Conservation (phyloP, 148 eudicot genomes). For the Amaranthus cruentus region DNA sequence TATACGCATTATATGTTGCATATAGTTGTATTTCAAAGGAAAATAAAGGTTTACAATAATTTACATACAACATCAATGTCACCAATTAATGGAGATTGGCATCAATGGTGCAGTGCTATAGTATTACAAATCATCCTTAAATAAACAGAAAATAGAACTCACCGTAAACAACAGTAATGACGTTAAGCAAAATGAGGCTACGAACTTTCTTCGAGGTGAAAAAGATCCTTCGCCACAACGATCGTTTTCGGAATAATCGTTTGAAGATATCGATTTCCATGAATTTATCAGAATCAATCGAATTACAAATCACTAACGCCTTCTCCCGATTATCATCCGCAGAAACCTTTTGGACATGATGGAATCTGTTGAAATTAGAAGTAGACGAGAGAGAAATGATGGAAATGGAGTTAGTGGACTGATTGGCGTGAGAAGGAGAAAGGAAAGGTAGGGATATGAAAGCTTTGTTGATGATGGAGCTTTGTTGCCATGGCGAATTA, state of each 20-base stretch:
- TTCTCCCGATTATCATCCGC: slow-evolving; percentile 5
- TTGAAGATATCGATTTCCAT: slow-evolving; percentile 17
- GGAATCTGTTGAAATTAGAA: background rate
- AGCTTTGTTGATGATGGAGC: no score
- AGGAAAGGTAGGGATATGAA: no score
- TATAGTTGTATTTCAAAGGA: background rate
- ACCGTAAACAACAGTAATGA: slow-evolving; percentile 55
- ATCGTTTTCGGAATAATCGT: slow-evolving; percentile 33
- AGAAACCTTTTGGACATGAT: background rate
- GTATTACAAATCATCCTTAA: background rate
- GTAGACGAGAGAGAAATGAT: background rate
- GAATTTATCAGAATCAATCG: background rate
- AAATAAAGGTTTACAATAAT: background rate
- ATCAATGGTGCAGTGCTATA: no score
- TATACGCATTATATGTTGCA: no score
- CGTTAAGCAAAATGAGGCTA: slow-evolving; percentile 63
- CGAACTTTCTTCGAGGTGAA: slow-evolving; percentile 51
- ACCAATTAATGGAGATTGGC: no score
- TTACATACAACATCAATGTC: background rate
- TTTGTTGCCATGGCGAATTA: no score
- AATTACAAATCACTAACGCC: background rate
- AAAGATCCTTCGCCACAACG: slow-evolving; percentile 45
- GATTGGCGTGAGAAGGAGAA: no score
- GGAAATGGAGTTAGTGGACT: background rate
- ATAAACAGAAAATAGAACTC: background rate